Evolutionary conservation across 306 rosid genomes (phyloP).

Genomic region (Ceratonia siliqua): DNA sequence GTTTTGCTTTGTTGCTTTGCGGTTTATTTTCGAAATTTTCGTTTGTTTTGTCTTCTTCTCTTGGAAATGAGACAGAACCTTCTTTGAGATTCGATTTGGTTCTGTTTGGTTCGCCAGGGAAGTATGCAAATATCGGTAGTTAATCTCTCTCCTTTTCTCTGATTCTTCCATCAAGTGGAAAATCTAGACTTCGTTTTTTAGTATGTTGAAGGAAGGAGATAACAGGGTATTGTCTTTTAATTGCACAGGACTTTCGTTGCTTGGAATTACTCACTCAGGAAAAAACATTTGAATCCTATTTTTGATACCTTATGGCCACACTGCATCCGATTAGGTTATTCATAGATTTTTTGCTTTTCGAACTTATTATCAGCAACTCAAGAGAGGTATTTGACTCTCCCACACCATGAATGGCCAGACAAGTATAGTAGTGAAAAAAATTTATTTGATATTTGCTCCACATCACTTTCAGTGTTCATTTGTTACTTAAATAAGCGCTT

Average conservation of each 20-base stretch:
- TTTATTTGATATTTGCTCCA: neutral
- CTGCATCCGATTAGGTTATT: neutral
- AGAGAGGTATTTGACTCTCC: neutral
- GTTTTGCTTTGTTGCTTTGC: constrained; percentile 17
- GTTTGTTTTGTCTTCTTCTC: neutral
- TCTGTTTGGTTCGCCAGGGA: neutral
- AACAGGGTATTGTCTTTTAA: neutral
- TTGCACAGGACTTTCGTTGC: neutral
- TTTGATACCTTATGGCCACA: neutral
- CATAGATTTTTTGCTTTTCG: neutral
- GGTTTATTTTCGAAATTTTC: neutral
- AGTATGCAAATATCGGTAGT: constrained; percentile 8
- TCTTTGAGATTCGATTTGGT: neutral
- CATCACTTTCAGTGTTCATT: neutral
- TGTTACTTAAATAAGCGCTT: neutral
- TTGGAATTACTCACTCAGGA: neutral
- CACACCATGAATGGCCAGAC: neutral
- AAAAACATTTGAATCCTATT: neutral
- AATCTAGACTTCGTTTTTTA: neutral
- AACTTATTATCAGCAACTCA: neutral
- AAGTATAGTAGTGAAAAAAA: too few relatives aligned
- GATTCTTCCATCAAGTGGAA: neutral
- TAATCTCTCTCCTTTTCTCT: neutral
- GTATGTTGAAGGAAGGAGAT: constrained; percentile 14
- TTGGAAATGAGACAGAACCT: constrained; percentile 2